Conservation (phyloP, 495 filamentous ascomycete genomes). For the Sabuloglossum arenarium region DNA sequence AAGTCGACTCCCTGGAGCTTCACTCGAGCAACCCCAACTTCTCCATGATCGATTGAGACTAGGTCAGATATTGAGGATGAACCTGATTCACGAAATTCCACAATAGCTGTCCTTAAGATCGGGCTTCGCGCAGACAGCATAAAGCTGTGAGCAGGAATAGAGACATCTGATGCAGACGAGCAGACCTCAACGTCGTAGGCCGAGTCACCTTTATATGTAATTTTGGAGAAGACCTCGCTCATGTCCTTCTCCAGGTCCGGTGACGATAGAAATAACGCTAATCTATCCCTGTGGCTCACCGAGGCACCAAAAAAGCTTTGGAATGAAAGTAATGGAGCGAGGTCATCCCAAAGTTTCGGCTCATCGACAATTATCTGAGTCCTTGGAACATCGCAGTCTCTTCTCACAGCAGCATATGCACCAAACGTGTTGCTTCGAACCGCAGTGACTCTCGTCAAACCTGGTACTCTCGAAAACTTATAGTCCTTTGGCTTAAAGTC, state of each 20-base stretch:
- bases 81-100: constrained; percentile 21
- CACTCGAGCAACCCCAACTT: constrained; percentile 28
- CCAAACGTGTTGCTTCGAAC: constrained; percentile 78
- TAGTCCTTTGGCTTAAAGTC: constrained; percentile 56
- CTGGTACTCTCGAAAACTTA: constrained; percentile 79
- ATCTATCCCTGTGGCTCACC: background rate
- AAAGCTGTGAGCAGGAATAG: constrained; percentile 68
- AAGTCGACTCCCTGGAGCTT: constrained; percentile 48
- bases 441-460: constrained; percentile 59
- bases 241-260: background rate
- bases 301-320: background rate
- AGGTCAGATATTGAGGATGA: constrained; percentile 29
- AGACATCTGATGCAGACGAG: constrained; percentile 35
- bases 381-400: constrained; percentile 63
- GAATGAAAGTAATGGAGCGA: constrained; percentile 24
- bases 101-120: constrained; percentile 40
- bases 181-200: constrained; percentile 20
- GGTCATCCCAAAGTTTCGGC: constrained; percentile 50
- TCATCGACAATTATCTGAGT: constrained; percentile 45
- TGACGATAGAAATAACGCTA: background rate
- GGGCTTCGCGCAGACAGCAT: constrained; percentile 53
- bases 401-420: constrained; percentile 70
- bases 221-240: background rate
- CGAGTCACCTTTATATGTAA: constrained; percentile 6
- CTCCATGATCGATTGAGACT: constrained; percentile 32